Conservation (phyloP, 2,329 filamentous ascomycete genomes). For the Didymella keratinophila region DNA sequence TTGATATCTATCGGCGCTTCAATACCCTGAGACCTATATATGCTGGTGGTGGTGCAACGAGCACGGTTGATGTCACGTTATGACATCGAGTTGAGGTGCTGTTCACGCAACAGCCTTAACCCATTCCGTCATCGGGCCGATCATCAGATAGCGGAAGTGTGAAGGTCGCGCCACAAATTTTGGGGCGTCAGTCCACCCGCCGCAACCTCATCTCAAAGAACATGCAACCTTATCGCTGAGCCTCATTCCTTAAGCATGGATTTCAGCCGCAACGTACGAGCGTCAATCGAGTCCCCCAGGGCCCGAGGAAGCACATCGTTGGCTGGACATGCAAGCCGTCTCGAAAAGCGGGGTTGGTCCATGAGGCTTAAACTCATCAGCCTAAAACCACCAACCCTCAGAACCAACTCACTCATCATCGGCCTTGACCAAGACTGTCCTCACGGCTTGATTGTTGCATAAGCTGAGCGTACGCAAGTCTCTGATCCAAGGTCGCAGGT, state of each 20-base stretch:
- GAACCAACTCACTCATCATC: not conserved
- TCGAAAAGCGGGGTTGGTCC: conserved; percentile 5
- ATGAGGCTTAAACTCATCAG: not conserved
- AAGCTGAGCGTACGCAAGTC: not conserved
- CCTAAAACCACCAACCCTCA: not conserved
- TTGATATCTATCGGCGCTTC: not conserved
- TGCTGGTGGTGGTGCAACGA: not conserved
- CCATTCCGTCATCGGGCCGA: conserved; percentile 23
- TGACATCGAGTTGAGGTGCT: conserved; percentile 16
- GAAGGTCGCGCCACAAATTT: conserved; percentile 35
- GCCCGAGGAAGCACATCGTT: not conserved
- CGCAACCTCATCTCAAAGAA: not conserved
- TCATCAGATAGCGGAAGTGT: conserved; percentile 26
- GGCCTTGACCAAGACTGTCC: not conserved
- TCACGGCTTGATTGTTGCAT: not conserved
- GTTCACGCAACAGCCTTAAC: conserved; percentile 12
- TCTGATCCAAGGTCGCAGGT: not conserved
- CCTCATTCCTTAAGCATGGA: conserved; percentile 4
- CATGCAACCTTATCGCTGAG: conserved; percentile 18
- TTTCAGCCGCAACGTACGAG: conserved; percentile 5
- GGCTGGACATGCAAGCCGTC: not conserved
- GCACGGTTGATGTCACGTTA: conserved; percentile 27
- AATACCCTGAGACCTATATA: conserved; percentile 5
- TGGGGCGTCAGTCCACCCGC: conserved; percentile 31
- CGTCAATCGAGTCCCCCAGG: not conserved